Conservation (phyloP, 768 basidiomycete genomes). For the Suillus americanus region DNA sequence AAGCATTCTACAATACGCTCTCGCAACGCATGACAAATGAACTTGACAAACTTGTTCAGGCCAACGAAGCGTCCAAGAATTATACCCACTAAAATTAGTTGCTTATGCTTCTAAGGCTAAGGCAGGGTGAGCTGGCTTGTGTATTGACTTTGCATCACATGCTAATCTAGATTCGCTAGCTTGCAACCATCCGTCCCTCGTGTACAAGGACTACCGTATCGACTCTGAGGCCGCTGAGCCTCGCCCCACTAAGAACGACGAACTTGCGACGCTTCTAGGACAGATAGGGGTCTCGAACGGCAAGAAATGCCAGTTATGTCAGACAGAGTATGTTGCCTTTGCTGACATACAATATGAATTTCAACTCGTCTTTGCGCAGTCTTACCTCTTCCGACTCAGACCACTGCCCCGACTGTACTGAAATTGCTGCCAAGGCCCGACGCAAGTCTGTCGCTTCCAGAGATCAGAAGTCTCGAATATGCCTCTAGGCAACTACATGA, state of each 20-base stretch:
- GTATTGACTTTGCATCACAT: neutral
- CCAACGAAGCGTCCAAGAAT: constrained; percentile 48
- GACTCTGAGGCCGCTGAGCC: constrained; percentile 80
- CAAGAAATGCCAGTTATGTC: constrained; percentile 80
- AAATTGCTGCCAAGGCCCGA: constrained; percentile 48
- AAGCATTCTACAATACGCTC: constrained; percentile 73
- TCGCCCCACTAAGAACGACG: constrained; percentile 56
- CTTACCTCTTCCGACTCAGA: constrained; percentile 25
- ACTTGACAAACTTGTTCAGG: constrained; percentile 65
- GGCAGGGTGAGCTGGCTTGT: constrained; percentile 68
- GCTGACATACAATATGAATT: neutral
- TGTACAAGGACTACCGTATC: constrained; percentile 70
- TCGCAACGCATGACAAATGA: constrained; percentile 64
- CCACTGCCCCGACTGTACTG: constrained; percentile 61
- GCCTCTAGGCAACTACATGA: no score
- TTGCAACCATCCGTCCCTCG: constrained; percentile 85
- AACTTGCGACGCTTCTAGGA: constrained; percentile 72
- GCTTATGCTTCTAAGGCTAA: constrained; percentile 72
- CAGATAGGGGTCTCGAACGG: constrained; percentile 58
- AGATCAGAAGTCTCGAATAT: no score
- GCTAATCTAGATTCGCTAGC: constrained; percentile 44
- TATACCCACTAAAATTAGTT: constrained; percentile 73
- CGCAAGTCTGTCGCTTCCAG: constrained; percentile 40
- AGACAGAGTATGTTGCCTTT: constrained; percentile 51
- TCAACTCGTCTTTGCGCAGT: constrained; percentile 1